These are phyloP conservation scores for Auricularia auricula-judae DNA, from an alignment of 768 basidiomycete genomes.

Conservation along the genomic window DNA sequence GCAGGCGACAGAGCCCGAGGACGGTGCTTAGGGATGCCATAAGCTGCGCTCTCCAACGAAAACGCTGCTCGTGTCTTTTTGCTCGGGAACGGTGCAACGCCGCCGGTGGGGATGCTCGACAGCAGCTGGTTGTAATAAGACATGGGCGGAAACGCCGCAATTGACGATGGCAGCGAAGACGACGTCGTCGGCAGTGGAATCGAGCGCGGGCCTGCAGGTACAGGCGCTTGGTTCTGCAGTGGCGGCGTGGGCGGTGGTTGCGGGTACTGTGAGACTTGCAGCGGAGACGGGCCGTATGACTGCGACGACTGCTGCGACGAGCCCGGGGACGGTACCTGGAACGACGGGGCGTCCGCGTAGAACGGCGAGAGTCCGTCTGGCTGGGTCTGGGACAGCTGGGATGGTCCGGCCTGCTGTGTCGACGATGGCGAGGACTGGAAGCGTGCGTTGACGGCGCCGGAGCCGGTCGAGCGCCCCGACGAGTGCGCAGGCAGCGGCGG, in stretches of 20 bases:
- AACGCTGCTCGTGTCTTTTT: not conserved
- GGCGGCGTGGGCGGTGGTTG: not conserved
- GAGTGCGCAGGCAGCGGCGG: not conserved
- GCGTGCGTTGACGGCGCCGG: not conserved
- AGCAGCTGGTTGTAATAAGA: not conserved
- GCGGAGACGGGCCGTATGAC: not conserved
- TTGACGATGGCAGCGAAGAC: not conserved
- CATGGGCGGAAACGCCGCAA: not conserved
- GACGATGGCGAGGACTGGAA: not conserved
- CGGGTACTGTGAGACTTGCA: not conserved
- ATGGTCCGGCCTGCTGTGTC: not conserved
- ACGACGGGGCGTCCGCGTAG: not conserved
- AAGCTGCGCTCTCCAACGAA: slow-evolving; percentile 61
- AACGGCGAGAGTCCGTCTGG: not conserved
- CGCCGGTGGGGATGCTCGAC: not conserved
- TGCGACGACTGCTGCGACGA: not conserved
- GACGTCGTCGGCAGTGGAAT: not conserved
- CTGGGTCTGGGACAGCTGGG: not conserved
- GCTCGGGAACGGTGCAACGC: not conserved
- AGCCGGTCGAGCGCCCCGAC: not conserved
- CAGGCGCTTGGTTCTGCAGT: not conserved
- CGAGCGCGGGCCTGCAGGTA: not conserved
- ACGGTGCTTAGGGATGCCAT: slow-evolving; percentile 65
- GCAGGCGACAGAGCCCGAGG: slow-evolving; percentile 8
- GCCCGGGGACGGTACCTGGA: not conserved